Percentiles rank a stretch among this genome's conserved stretches.
Evolutionary conservation across 2,329 filamentous ascomycete species (phyloP).

Genomic region (Metarhizium sp.): DNA sequence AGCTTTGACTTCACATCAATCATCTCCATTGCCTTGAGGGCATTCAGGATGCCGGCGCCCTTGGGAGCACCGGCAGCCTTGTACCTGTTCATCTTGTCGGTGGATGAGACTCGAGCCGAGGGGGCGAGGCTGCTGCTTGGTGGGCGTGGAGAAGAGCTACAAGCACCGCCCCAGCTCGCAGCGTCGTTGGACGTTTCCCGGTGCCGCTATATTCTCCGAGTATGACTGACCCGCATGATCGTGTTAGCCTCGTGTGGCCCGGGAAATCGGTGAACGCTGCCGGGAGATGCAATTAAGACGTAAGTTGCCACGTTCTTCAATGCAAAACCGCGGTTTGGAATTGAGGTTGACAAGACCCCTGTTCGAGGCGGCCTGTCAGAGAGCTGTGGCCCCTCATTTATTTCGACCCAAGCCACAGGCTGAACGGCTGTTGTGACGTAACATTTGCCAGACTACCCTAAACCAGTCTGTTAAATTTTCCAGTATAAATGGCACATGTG

Average conservation of each 20-base stretch:
- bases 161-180: not conserved
- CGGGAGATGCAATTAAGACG: not conserved
- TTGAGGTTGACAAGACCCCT: not conserved
- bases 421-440: no score
- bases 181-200: not conserved
- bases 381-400: no score
- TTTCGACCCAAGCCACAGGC: no score
- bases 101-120: conserved; percentile 4
- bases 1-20: conserved; percentile 67
- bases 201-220: not conserved
- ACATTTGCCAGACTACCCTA: no score
- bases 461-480: no score
- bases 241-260: not conserved
- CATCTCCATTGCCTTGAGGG: conserved; percentile 73
- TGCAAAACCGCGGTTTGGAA: not conserved
- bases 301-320: not conserved
- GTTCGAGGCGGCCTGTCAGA: not conserved
- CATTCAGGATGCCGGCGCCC: conserved; percentile 56
- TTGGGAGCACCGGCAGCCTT: conserved; percentile 29
- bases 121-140: not conserved
- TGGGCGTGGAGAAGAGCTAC: not conserved
- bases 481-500: no score
- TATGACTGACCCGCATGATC: not conserved
- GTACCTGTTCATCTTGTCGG: conserved; percentile 30
- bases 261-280: not conserved